These are phyloP conservation scores for Dichotomocladium elegans DNA, from an alignment of 371 early-diverging fungal genomes.

Conservation along the genomic window DNA sequence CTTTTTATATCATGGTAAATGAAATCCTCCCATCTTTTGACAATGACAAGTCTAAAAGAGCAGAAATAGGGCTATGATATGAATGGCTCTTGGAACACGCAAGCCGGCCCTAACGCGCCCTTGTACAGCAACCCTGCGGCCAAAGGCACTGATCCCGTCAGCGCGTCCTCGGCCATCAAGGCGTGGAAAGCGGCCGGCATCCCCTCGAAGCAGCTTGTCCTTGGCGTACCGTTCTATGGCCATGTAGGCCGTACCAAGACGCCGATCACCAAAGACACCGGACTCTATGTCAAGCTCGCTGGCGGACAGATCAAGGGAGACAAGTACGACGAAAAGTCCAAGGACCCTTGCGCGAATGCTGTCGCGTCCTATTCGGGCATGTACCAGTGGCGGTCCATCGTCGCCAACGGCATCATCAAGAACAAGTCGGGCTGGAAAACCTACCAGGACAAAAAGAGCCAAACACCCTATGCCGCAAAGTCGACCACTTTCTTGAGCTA, in stretches of 20 bases:
- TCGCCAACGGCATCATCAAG: slow-evolving; percentile 7
- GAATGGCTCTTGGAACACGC: slow-evolving; percentile 25
- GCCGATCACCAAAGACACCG: neutral
- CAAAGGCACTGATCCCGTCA: slow-evolving; percentile 10
- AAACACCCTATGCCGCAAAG: slow-evolving; percentile 60
- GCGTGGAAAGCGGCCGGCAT: slow-evolving; percentile 57
- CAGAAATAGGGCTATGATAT: slow-evolving; percentile 43
- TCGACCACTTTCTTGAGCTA: slow-evolving; percentile 52
- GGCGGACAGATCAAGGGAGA: slow-evolving; percentile 16
- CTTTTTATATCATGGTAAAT: slow-evolving; percentile 23
- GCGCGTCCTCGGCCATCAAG: slow-evolving; percentile 25
- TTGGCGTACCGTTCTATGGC: slow-evolving; percentile 65
- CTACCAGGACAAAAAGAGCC: slow-evolving; percentile 33
- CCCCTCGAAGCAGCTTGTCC: slow-evolving; percentile 44
- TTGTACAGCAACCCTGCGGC: slow-evolving; percentile 24
- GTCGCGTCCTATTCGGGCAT: slow-evolving; percentile 16
- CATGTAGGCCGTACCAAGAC: slow-evolving; percentile 17
- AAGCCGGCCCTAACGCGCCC: slow-evolving; percentile 60
- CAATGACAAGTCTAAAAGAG: too few relatives aligned
- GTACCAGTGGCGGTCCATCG: slow-evolving; percentile 25
- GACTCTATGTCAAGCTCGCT: slow-evolving; percentile 2
- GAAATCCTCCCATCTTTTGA: slow-evolving; percentile 33
- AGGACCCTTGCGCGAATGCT: slow-evolving; percentile 12
- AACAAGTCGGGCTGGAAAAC: slow-evolving; percentile 26
- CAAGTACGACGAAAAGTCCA: slow-evolving; percentile 11